A percentile compares a stretch with the other conserved stretches of the same genome.
These are phyloP conservation scores for Mortierella sp. DNA, from an alignment of 371 early-diverging fungal species.

Conservation along the genomic window DNA sequence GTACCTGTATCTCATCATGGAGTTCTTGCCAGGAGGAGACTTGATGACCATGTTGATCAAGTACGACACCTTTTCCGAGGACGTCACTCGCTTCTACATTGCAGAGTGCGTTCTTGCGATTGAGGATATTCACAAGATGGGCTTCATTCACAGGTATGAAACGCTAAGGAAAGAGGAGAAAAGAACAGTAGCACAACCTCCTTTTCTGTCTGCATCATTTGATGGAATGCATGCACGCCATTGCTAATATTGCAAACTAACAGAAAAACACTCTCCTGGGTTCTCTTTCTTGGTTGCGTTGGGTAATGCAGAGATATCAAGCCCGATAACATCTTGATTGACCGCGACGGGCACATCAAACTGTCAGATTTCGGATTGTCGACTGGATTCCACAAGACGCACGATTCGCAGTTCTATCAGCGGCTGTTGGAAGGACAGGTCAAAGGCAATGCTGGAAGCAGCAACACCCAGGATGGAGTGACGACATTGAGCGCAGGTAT, in stretches of 20 bases:
- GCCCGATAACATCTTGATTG: slow-evolving; percentile 80
- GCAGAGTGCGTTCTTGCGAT: slow-evolving; percentile 97
- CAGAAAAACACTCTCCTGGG: not conserved
- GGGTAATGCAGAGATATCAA: slow-evolving; percentile 81
- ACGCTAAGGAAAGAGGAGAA: not conserved
- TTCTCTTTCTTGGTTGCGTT: slow-evolving; percentile 19
- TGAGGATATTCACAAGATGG: slow-evolving; percentile 95
- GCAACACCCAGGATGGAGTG: slow-evolving; percentile 48
- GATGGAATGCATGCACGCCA: slow-evolving; percentile 8
- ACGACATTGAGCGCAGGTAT: slow-evolving; percentile 58
- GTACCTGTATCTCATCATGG: slow-evolving; percentile 98
- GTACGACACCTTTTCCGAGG: slow-evolving; percentile 96
- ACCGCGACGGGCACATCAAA: slow-evolving; percentile 90
- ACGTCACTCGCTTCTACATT: slow-evolving; percentile 98
- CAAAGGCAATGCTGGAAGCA: slow-evolving; percentile 57
- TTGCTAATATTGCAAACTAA: not conserved
- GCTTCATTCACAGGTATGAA: slow-evolving; percentile 95
- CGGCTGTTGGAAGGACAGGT: slow-evolving; percentile 72
- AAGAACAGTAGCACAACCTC: not conserved
- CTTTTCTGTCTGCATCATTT: slow-evolving; percentile 7
- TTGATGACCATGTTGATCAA: slow-evolving; percentile 98
- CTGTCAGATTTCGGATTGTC: slow-evolving; percentile 98
- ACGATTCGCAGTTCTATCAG: slow-evolving; percentile 95
- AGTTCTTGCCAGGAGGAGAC: slow-evolving; percentile 98
- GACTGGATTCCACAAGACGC: slow-evolving; percentile 98